These are phyloP conservation scores for Syzygium oleosum DNA, from an alignment of 345 rosid species.

Conservation along the genomic window DNA sequence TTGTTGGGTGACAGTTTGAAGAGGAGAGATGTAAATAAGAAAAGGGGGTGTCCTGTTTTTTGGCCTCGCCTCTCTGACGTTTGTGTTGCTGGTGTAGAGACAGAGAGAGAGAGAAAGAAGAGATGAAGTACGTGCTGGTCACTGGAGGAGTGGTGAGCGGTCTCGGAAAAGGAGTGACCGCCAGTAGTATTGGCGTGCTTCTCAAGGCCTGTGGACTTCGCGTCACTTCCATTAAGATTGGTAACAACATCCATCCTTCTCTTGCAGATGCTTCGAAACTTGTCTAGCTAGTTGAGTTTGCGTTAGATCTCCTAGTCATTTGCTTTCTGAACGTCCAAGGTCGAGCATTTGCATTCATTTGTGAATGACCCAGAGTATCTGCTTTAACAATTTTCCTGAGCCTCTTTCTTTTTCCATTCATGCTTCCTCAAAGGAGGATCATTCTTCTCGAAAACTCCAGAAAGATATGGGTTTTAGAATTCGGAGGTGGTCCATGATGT, in stretches of 20 bases:
- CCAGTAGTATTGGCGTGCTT: slow-evolving; percentile 52
- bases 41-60: not conserved
- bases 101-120: not conserved
- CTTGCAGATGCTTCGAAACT: not conserved
- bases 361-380: not conserved
- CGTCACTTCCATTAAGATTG: slow-evolving; percentile 77
- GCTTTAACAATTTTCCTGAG: not conserved
- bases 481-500: not conserved
- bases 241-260: slow-evolving; percentile 13
- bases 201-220: slow-evolving; percentile 79
- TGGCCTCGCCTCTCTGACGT: not conserved
- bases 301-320: not conserved
- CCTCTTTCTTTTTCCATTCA: not conserved
- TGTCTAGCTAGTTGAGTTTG: not conserved
- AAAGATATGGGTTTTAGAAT: not conserved
- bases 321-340: not conserved
- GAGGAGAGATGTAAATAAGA: not conserved
- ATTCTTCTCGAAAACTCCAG: not conserved
- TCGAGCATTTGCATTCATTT: not conserved
- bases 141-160: slow-evolving; percentile 65
- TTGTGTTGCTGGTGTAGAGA: not conserved
- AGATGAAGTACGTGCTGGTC: slow-evolving; percentile 51
- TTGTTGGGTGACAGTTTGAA: not conserved
- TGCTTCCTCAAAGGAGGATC: not conserved
- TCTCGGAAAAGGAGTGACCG: slow-evolving; percentile 57